These are phyloP conservation scores for Trichoderma sp. DNA, from an alignment of 2,329 filamentous ascomycete species.

Conservation along the genomic window DNA sequence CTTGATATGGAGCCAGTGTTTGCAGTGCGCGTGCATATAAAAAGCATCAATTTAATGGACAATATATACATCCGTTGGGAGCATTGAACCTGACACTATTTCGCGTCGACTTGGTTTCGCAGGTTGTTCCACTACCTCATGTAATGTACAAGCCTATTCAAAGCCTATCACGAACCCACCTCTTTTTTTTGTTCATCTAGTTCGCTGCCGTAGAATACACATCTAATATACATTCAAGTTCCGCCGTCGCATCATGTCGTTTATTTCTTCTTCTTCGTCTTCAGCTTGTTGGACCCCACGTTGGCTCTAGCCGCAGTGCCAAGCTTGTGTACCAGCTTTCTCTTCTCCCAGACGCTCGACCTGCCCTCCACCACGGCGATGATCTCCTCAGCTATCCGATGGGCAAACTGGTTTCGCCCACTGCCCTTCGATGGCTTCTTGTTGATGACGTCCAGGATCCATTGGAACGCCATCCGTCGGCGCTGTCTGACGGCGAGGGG, in stretches of 20 bases:
- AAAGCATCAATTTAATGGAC: background rate
- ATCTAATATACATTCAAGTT: conserved; percentile 19
- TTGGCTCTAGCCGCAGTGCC: conserved; percentile 79
- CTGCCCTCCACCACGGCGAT: conserved; percentile 83
- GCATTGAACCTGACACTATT: background rate
- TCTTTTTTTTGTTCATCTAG: background rate
- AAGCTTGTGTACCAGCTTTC: conserved; percentile 73
- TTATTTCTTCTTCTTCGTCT: conserved; percentile 36
- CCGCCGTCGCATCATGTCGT: background rate
- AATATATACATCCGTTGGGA: background rate
- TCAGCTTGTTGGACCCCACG: conserved; percentile 42
- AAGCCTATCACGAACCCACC: background rate
- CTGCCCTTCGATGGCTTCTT: conserved; percentile 73
- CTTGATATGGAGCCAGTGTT: background rate
- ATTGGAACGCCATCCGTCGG: conserved; percentile 73
- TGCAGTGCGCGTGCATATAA: background rate
- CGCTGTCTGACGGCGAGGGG: conserved; percentile 74
- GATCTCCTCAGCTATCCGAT: conserved; percentile 80
- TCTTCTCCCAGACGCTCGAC: conserved; percentile 80
- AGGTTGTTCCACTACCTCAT: background rate
- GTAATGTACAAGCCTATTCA: background rate
- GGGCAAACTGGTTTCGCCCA: conserved; percentile 69
- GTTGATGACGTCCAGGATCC: conserved; percentile 82
- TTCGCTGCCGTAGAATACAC: conserved; percentile 2
- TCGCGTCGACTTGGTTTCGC: background rate